Conservation (phyloP, 805 yeast genomes). For the Cyberlindnera nakhonratchasimensis region DNA sequence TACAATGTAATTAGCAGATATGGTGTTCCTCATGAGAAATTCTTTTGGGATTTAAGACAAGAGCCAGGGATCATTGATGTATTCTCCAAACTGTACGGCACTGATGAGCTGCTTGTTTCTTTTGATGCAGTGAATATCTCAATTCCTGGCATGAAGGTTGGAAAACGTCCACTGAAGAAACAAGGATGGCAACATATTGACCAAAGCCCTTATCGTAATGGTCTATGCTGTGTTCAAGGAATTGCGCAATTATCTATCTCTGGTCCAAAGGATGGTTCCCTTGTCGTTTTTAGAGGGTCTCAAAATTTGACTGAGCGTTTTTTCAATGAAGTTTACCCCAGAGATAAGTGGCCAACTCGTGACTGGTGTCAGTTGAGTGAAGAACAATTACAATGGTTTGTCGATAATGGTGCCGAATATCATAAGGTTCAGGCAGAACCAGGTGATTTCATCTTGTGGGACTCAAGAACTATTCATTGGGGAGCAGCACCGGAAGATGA, state of each 20-base stretch:
- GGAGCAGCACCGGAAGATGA: slow-evolving; percentile 29
- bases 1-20: slow-evolving; percentile 23
- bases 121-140: slow-evolving; percentile 33
- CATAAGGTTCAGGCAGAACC: slow-evolving; percentile 31
- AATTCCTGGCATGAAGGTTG: slow-evolving; percentile 26
- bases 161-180: slow-evolving; percentile 6
- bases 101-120: slow-evolving; percentile 33
- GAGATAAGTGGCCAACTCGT: slow-evolving; percentile 23
- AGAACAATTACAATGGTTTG: slow-evolving; percentile 29
- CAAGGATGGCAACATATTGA: slow-evolving; percentile 35
- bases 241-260: slow-evolving; percentile 29
- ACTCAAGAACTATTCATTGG: slow-evolving; percentile 32
- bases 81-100: slow-evolving; percentile 32
- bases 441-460: slow-evolving; percentile 36
- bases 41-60: slow-evolving; percentile 33
- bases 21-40: slow-evolving; percentile 30
- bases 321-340: slow-evolving; percentile 22
- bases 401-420: slow-evolving; percentile 28
- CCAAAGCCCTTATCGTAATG: slow-evolving; percentile 31
- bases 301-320: slow-evolving; percentile 26
- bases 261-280: slow-evolving; percentile 32
- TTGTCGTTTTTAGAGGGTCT: slow-evolving; percentile 30
- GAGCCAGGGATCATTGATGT: slow-evolving; percentile 29
- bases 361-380: slow-evolving; percentile 24
- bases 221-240: slow-evolving; percentile 34